Base-by-base conservation (phyloP, 106 monocot genomes). In the Platanthera zijinensis region DNA sequence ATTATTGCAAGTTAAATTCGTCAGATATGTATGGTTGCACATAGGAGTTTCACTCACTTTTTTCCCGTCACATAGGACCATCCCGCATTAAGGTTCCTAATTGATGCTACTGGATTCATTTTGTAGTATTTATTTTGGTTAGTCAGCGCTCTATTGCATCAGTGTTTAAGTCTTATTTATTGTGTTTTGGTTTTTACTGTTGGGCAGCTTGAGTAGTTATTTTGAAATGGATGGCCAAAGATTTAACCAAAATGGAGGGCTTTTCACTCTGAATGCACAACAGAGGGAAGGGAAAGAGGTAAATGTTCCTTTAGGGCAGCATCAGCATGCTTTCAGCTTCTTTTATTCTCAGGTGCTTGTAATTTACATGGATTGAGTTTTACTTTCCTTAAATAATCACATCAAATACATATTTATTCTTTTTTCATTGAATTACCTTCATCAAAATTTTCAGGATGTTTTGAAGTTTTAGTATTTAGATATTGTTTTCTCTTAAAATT, bases 141-240 rank as follows among this genome's bases (percentile, higher is more conserved):
- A 10, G 66, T 66, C 10, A 39, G 5, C 4, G 0, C 32, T 66
- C 32, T 66, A 25, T 66, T 66, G 32, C 59, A 2, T 30, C 32
- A 11, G 3, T 66, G 32, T 12, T 66, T 66, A 66, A 18, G 30
- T 66, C 32, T 66, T 30, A 66, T 66, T 30, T 30, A 66, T 66
- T 66, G 11, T 32, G 25, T 61, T 66, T 66, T 10, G 30, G 11
- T 30, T 5, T 30, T 66, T 25, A 66, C 21, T 2, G 11, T 62
- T 21, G n/a, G 22, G 22, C 18, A 62, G 25, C 32, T 66, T 10
- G 66, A 7, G 32, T 66, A 66, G 32, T 70, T 70, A 25, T 17
- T 70, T 48, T 70, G 70, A 70, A 53, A 70, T 70, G 70, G 70
- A 70, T 70, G 70, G 48, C 25, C 70, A 70, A 70, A 70, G 70